Evolutionary conservation across 768 basidiomycete genomes (phyloP).

Genomic region (Tulasnella sp.): DNA sequence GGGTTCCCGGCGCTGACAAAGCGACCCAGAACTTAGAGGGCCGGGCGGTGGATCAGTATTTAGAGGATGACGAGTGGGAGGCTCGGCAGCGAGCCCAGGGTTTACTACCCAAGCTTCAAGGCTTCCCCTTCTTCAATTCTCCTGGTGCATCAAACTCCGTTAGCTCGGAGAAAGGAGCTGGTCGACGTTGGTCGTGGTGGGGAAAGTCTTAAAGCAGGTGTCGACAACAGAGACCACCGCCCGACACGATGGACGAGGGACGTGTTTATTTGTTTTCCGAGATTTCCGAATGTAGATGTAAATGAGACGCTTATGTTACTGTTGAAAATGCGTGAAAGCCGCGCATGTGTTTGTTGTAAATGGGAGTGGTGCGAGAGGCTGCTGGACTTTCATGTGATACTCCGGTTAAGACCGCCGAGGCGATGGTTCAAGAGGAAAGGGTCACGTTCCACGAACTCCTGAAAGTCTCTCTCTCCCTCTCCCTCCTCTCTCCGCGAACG

Average conservation of each 20-base stretch:
- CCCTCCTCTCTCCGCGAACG: not conserved
- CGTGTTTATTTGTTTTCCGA: too few relatives aligned
- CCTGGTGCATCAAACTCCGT: not conserved
- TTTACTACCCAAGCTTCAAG: conserved; percentile 18
- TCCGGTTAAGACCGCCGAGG: not conserved
- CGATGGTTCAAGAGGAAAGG: not conserved
- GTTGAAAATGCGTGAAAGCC: not conserved
- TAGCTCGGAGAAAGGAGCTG: not conserved
- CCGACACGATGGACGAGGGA: not conserved
- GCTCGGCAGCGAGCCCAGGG: conserved; percentile 26
- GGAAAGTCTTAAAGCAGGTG: not conserved
- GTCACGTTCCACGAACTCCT: not conserved
- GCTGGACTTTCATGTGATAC: conserved; percentile 2
- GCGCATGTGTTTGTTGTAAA: not conserved
- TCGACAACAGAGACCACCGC: too few relatives aligned
- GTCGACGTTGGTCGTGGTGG: not conserved
- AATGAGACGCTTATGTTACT: not conserved
- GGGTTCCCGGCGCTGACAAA: conserved; percentile 14
- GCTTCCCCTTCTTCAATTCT: conserved; percentile 14
- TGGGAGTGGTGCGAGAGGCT: not conserved
- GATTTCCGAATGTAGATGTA: not conserved
- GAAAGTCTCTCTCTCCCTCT: not conserved
- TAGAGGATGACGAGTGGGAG: conserved; percentile 67
- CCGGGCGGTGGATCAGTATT: conserved; percentile 44
- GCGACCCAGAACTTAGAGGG: conserved; percentile 29